These are phyloP conservation scores for Termitomyces bulborhizus DNA, from an alignment of 768 basidiomycete species.

Conservation along the genomic window DNA sequence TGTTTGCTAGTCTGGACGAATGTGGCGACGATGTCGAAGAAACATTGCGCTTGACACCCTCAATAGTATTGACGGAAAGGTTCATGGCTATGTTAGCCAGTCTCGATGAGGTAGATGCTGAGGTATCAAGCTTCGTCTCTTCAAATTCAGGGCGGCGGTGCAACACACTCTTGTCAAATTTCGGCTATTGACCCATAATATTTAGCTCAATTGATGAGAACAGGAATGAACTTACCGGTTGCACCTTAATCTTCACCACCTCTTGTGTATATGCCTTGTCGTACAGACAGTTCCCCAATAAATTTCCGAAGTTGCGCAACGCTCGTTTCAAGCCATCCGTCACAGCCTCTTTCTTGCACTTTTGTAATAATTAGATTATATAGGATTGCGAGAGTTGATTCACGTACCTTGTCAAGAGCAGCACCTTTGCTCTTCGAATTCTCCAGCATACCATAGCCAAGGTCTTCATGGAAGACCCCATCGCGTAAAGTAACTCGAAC, in stretches of 20 bases:
- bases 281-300: constrained; percentile 96
- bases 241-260: constrained; percentile 81
- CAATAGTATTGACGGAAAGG: neutral
- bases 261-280: constrained; percentile 87
- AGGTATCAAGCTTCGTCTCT: constrained; percentile 30
- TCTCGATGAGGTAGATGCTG: constrained; percentile 13
- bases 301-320: constrained; percentile 87
- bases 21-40: neutral
- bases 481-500: constrained; percentile 84
- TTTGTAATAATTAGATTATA: constrained; percentile 1
- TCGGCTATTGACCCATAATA: constrained; percentile 35
- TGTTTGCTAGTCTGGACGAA: constrained; percentile 12
- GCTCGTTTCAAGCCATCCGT: constrained; percentile 93
- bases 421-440: constrained; percentile 81
- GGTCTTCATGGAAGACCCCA: constrained; percentile 88
- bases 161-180: constrained; percentile 61
- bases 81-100: constrained; percentile 1
- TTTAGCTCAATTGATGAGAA: neutral
- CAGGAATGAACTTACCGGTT: constrained; percentile 49
- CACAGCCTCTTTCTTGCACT: constrained; percentile 99
- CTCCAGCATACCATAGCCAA: constrained; percentile 85
- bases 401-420: constrained; percentile 84
- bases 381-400: neutral
- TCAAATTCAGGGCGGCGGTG: constrained; percentile 69
- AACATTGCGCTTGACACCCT: constrained; percentile 1